Conservation (phyloP, 176 grass and related monocot genomes). For the Triticum turgidum region DNA sequence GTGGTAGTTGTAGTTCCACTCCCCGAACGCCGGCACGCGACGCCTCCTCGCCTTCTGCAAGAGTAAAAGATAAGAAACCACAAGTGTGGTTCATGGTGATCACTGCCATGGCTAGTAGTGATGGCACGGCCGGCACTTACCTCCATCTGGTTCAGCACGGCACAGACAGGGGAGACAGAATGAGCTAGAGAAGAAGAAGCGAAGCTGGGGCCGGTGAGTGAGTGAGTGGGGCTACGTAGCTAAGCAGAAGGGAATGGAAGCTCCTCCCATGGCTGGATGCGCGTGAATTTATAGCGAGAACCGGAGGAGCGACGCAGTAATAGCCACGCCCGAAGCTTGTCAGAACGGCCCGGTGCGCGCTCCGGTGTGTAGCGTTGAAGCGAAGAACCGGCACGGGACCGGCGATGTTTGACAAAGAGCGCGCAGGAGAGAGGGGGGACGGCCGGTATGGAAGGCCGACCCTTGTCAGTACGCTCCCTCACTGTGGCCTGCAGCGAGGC, state of each 20-base stretch:
- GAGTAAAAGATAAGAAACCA: neutral
- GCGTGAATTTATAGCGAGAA: neutral
- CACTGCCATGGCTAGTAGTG: neutral
- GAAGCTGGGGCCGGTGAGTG: neutral
- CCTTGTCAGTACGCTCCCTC: neutral
- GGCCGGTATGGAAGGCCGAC: neutral
- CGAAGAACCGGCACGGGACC: neutral
- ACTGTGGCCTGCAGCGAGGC: neutral
- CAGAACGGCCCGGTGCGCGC: no score
- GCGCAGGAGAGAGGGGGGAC: no score
- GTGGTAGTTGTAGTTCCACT: constrained; percentile 48
- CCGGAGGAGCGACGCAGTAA: no score
- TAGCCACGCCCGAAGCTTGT: no score
- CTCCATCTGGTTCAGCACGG: neutral
- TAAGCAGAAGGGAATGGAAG: neutral
- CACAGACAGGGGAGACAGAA: neutral
- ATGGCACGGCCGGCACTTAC: neutral
- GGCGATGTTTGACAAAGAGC: neutral
- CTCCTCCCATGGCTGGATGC: neutral
- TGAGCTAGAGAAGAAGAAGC: neutral
- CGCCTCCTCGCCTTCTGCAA: constrained; percentile 4
- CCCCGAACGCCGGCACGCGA: constrained; percentile 43
- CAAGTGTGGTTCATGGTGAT: neutral
- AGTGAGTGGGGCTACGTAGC: no score
- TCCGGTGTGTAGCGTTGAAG: neutral